Evolutionary conservation across 352 stramenopile genomes (phyloP).

Genomic region (Thraustochytrium sp.): DNA sequence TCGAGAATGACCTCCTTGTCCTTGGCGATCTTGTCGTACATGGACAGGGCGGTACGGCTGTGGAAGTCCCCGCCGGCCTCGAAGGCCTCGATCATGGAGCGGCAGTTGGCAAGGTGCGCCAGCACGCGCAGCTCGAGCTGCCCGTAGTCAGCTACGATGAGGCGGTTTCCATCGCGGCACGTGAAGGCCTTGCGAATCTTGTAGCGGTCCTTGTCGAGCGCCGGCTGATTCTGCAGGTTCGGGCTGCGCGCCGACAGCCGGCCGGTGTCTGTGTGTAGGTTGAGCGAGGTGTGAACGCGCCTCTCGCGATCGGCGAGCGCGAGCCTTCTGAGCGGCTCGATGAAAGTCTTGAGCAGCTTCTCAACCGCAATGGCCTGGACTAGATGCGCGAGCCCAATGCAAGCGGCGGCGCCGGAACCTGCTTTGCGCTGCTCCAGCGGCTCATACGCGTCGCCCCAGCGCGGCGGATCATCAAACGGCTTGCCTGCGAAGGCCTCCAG

Average conservation of each 20-base stretch:
- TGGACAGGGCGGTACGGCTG: constrained; percentile 81
- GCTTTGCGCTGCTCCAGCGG: constrained; percentile 16
- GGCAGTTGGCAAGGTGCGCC: constrained; percentile 92
- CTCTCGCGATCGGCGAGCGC: constrained; percentile 79
- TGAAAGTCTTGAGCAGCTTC: constrained; percentile 97
- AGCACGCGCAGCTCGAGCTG: constrained; percentile 98
- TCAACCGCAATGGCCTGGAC: constrained; percentile 94
- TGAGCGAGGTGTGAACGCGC: constrained; percentile 95
- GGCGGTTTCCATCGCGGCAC: constrained; percentile 75
- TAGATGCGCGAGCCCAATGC: constrained; percentile 63
- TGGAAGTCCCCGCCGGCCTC: constrained; percentile 82
- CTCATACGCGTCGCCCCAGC: constrained; percentile 80
- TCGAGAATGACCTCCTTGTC: constrained; percentile 90
- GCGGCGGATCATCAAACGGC: constrained; percentile 56
- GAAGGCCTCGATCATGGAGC: constrained; percentile 97
- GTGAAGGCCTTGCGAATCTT: constrained; percentile 87
- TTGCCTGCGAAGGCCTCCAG: constrained; percentile 77
- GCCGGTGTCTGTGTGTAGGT: constrained; percentile 98
- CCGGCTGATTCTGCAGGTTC: constrained; percentile 98
- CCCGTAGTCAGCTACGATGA: constrained; percentile 99
- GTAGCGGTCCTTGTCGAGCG: constrained; percentile 81
- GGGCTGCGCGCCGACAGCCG: constrained; percentile 90
- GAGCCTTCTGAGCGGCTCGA: constrained; percentile 71
- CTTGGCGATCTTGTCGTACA: constrained; percentile 97
- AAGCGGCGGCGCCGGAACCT: constrained; percentile 59